A percentile compares a stretch with the other conserved stretches of the same genome.
phyloP scores from a whole-genome alignment of 2,329 filamentous ascomycete genomes.

The Talaromyces sp. region DNA sequence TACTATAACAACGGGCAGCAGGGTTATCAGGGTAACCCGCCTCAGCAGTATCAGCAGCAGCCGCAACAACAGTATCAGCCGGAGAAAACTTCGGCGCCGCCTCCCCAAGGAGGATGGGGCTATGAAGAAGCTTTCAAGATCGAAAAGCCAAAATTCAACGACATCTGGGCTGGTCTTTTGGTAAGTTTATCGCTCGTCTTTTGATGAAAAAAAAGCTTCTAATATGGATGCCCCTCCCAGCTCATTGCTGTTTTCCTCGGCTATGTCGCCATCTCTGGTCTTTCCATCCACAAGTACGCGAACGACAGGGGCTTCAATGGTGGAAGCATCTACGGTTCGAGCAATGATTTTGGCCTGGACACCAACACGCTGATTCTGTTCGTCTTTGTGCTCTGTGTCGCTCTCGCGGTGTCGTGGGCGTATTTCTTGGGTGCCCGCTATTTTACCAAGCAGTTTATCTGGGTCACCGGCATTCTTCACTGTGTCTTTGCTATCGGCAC shows the following conservation, averaged over 20 bases:
- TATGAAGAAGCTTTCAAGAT: slow-evolving; percentile 83
- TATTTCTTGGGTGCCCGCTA: slow-evolving; percentile 72
- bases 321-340: slow-evolving; percentile 66
- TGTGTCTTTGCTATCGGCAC: slow-evolving; percentile 79
- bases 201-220: slow-evolving; percentile 1
- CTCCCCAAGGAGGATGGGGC: slow-evolving; percentile 28
- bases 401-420: slow-evolving; percentile 66
- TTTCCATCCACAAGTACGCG: slow-evolving; percentile 71
- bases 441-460: slow-evolving; percentile 88
- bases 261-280: slow-evolving; percentile 69
- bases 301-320: slow-evolving; percentile 59
- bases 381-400: slow-evolving; percentile 67
- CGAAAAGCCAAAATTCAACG: slow-evolving; percentile 80
- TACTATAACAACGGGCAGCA: slow-evolving; percentile 13
- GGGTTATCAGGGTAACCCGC: slow-evolving; percentile 8
- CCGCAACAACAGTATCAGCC: slow-evolving; percentile 25
- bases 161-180: slow-evolving; percentile 81
- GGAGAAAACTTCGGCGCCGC: neutral
- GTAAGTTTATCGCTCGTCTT: slow-evolving; percentile 34
- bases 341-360: slow-evolving; percentile 64
- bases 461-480: slow-evolving; percentile 85
- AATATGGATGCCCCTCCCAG: slow-evolving; percentile 30
- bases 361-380: slow-evolving; percentile 86
- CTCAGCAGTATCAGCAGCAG: slow-evolving; percentile 4
- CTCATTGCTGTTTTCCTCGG: slow-evolving; percentile 67